Base-by-base conservation (phyloP, 2,329 filamentous ascomycete species). In the Balansia obtecta region DNA sequence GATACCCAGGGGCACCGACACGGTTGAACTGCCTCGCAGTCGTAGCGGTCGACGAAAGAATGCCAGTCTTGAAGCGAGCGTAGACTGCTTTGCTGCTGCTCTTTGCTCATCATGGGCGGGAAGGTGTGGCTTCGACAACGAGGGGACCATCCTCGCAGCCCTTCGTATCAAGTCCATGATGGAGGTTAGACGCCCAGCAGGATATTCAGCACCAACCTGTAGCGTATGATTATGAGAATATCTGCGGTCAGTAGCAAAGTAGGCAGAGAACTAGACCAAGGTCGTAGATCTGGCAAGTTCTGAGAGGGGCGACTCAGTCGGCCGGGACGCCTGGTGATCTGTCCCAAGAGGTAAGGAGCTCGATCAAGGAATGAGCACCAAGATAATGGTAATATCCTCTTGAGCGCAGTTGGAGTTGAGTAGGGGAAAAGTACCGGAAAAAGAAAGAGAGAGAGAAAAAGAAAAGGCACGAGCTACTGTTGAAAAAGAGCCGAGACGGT, bases 1-100 rank as follows among this genome's bases (percentile, higher is more conserved):
- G 63, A 96, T 82, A 58, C 91, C 91, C 48, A 98, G 74, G 27
- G 93, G 93, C 64, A 97, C 84, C 48, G 91, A 95, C 66, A 96
- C 82, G 62, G 85, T 86, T 50, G 90, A 96, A 69, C 95, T 95
- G 61, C 88, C 88, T 70, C 83, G 86, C 71, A 98, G 73, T 59
- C 90, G 83, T 73, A 98, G 80, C 48, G 91, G 87, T 63, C 88
- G 80, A 59, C 83, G 78, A 67, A 97, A 87, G 68, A 96, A 94
- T 54, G 86, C 84, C 61, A 94, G 73, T 49, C 75, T 72, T 41
- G 74, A 70, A 34, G 70, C 68, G 45, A 73, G 52, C 22, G 62
- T 65, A 52, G 71, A 68, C 34, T 67, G 64, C 53, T 66, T 68
- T 41, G 65, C 56, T 41, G 60, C 51, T 61, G 52, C 59, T 49